Base-by-base conservation (phyloP, 805 yeast species). In the Wickerhamomyces mucosus region DNA sequence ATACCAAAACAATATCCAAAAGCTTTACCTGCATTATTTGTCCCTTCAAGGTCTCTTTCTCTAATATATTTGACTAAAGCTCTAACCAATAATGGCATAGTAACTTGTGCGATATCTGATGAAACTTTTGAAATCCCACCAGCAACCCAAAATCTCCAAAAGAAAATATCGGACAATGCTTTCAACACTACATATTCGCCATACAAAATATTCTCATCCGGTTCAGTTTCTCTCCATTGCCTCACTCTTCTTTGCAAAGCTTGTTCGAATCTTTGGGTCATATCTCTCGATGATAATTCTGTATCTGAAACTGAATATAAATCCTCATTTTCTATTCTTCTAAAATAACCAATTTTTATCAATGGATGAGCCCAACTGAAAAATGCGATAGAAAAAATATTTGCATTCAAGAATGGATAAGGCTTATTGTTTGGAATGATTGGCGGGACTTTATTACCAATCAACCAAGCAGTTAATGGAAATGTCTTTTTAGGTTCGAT, bases 1-100 rank as follows among this genome's bases (percentile, higher is more conserved):
- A 81, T 64, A 14, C 88, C 94, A 29, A 85, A 57, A 7, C 88
- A 78, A 43, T 72, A 80, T 7, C 92, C 95, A 14, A 81, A 63
- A 36, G 95, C 95, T 26, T 56, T 60, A 21, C 78, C 34, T 61
- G 55, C 42, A 20, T 49, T 55, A 11, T 65, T 53, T 7, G 71
- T 69, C 17, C 53, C 48, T 7, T 69, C 17, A 4, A 67, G 60
- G 27, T 49, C 53, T 42, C 67, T 65, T 29, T 50, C 48, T 40
- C 69, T 73, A n/a, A 82, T 81, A 42, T 71, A 81, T 26, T 61
- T 61, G 38, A 84, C 79, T 36, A 85, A 59, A 22, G 69, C 63
- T 50, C 75, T 71, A 4, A 83, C 72, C 9, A 83, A 51, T 41
- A 84, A 59, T 1, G 95, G 88, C 22, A 76, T 72, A 19, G 75